These are phyloP conservation scores for Amphibolis antarctica DNA, from an alignment of 106 monocot species.

Conservation along the genomic window DNA sequence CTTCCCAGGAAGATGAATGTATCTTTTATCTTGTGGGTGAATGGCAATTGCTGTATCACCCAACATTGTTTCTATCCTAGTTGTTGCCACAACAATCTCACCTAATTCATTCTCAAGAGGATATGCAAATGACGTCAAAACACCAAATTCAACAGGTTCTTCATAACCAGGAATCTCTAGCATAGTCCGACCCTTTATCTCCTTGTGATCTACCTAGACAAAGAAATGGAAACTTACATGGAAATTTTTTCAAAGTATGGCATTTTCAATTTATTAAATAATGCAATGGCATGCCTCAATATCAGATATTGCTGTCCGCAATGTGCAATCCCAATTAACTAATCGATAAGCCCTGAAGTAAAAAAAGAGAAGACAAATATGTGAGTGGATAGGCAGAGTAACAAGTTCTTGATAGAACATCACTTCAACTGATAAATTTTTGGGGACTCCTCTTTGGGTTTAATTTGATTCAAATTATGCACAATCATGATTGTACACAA, in stretches of 20 bases:
- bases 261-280: slow-evolving; percentile 1
- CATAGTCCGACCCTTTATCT: slow-evolving; percentile 71
- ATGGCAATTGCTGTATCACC: slow-evolving; percentile 97
- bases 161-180: slow-evolving; percentile 74
- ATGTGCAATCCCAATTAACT: slow-evolving; percentile 96
- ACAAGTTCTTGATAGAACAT: too few species aligned
- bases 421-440: too few species aligned
- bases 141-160: slow-evolving; percentile 62
- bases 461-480: too few species aligned
- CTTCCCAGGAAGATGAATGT: slow-evolving; percentile 76
- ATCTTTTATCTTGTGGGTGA: slow-evolving; percentile 73
- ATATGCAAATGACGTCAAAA: slow-evolving; percentile 80
- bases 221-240: not conserved
- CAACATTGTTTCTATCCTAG: slow-evolving; percentile 96
- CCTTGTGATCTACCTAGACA: slow-evolving; percentile 69
- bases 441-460: too few species aligned
- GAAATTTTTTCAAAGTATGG: not conserved
- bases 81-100: slow-evolving; percentile 90
- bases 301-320: slow-evolving; percentile 92
- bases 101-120: slow-evolving; percentile 70
- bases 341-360: slow-evolving; percentile 68
- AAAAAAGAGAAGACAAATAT: not conserved
- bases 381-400: too few species aligned
- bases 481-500: too few species aligned
- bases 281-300: slow-evolving; percentile 54